phyloP scores from a whole-genome alignment of 192 early-diverging fungal genomes.

The Spizellomyces punctatus region DNA sequence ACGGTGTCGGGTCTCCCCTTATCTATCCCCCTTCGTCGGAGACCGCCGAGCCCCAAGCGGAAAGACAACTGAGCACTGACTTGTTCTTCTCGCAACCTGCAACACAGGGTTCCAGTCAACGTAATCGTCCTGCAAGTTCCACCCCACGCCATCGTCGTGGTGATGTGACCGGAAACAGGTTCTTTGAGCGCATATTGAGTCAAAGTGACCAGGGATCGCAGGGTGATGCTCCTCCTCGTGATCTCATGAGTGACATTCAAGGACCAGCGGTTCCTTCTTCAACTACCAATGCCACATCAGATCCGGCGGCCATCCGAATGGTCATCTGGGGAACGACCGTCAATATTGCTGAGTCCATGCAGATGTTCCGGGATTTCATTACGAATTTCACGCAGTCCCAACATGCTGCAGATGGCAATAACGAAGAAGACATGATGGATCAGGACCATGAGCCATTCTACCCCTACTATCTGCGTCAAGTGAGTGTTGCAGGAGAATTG shows the following conservation, averaged over 20 bases:
- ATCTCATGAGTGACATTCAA: conserved; percentile 2
- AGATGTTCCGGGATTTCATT: conserved; percentile 80
- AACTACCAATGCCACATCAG: background rate
- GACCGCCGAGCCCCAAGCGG: background rate
- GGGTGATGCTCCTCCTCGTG: background rate
- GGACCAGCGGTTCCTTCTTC: background rate
- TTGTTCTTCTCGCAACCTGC: background rate
- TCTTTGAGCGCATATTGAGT: conserved; percentile 13
- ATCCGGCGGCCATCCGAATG: conserved; percentile 16
- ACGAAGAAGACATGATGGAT: conserved; percentile 13
- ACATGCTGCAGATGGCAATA: conserved; percentile 7
- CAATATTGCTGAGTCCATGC: conserved; percentile 82
- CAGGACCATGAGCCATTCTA: background rate
- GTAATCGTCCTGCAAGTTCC: background rate
- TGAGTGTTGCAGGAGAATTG: background rate
- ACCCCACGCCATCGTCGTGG: conserved; percentile 27
- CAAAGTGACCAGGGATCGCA: background rate
- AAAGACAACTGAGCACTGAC: background rate
- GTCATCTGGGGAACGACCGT: conserved; percentile 95
- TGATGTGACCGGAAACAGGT: conserved; percentile 23
- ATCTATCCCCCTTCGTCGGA: conserved; percentile 21
- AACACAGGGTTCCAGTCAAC: background rate
- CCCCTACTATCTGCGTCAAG: no score
- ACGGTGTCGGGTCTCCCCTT: conserved; percentile 1
- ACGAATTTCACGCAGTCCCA: conserved; percentile 61